Percentiles rank a stretch among this genome's conserved stretches.
These are phyloP conservation scores for Beauveria varroae DNA, from an alignment of 2,329 filamentous ascomycete genomes.

Conservation along the genomic window DNA sequence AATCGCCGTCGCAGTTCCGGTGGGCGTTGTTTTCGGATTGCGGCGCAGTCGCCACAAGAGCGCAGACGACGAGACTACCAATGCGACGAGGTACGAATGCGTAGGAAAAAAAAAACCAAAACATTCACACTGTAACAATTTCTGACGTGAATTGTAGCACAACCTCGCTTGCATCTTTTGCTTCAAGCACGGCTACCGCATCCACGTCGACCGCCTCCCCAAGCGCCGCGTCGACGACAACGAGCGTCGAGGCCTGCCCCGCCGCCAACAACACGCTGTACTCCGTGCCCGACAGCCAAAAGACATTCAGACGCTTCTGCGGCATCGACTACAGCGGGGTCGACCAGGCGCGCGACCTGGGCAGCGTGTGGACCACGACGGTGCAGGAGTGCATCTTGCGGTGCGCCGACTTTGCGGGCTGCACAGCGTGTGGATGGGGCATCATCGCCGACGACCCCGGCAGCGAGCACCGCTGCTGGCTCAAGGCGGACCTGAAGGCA, in stretches of 20 bases:
- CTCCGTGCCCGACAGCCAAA: conserved; percentile 30
- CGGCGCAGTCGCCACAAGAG: conserved; percentile 17
- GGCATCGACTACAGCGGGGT: conserved; percentile 37
- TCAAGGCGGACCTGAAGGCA: conserved; percentile 31
- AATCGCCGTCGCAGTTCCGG: conserved; percentile 29
- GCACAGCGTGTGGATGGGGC: conserved; percentile 39
- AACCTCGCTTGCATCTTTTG: conserved; percentile 10
- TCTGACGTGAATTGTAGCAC: background rate
- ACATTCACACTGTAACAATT: background rate
- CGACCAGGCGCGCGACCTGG: conserved; percentile 27
- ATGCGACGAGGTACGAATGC: conserved; percentile 6
- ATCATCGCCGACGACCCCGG: conserved; percentile 32
- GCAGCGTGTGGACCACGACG: conserved; percentile 27
- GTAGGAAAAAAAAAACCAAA: background rate
- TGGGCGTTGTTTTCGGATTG: conserved; percentile 34
- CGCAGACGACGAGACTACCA: background rate
- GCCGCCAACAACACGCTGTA: conserved; percentile 37
- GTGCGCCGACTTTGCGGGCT: conserved; percentile 32
- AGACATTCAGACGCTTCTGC: conserved; percentile 36
- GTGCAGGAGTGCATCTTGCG: conserved; percentile 38
- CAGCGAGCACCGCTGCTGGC: conserved; percentile 34
- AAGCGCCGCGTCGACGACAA: conserved; percentile 17
- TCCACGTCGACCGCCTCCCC: conserved; percentile 8
- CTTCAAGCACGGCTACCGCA: conserved; percentile 14
- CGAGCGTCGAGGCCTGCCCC: conserved; percentile 27